Conservation (phyloP, 2,329 filamentous ascomycete genomes). For the Penicillium sp. region DNA sequence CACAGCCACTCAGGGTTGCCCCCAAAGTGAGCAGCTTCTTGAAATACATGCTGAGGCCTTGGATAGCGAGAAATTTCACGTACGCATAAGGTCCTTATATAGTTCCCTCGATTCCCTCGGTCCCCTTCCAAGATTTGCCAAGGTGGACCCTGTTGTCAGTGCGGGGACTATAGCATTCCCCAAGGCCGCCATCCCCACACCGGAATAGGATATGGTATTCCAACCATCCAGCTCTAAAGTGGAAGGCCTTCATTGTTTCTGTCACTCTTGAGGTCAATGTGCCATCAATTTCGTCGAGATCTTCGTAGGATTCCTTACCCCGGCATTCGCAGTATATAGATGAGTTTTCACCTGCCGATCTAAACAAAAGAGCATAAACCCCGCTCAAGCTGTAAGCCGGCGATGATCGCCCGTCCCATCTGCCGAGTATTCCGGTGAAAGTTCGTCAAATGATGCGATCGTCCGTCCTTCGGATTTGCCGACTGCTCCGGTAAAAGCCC, state of each 20-base stretch:
- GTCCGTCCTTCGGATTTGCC: neutral
- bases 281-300: neutral
- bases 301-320: neutral
- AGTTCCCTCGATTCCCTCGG: neutral
- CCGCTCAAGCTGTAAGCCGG: neutral
- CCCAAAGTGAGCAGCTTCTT: constrained; percentile 12
- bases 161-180: constrained; percentile 2
- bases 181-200: neutral
- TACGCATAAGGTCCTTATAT: neutral
- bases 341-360: neutral
- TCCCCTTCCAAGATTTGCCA: neutral
- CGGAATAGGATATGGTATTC: neutral
- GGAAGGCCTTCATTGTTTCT: neutral
- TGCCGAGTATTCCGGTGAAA: neutral
- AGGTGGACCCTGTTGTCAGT: constrained; percentile 1
- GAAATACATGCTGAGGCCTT: constrained; percentile 9
- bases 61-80: neutral
- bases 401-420: neutral
- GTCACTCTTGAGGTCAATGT: neutral
- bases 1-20: constrained; percentile 8
- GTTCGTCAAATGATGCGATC: constrained; percentile 2
- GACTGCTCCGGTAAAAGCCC: neutral
- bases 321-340: neutral
- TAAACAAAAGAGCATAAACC: neutral
- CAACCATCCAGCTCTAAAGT: neutral